phyloP scores from a whole-genome alignment of 1,284 basidiomycete species.

The Ustilago tritici region DNA sequence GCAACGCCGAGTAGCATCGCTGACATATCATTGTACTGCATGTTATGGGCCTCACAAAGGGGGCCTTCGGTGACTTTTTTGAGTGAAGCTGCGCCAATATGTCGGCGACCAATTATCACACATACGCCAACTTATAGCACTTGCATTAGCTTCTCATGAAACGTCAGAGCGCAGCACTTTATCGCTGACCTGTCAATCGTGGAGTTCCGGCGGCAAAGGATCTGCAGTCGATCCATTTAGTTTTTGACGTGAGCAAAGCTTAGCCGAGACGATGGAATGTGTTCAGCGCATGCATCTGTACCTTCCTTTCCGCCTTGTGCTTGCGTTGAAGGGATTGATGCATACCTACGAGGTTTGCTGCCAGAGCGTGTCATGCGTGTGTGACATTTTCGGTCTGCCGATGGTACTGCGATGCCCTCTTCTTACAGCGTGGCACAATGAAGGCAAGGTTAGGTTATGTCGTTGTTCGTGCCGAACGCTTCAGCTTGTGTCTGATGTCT shows the following conservation, averaged over 20 bases:
- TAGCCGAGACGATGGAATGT: slow-evolving; percentile 1
- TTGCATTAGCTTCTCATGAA: neutral
- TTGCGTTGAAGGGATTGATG: neutral
- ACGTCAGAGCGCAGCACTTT: neutral
- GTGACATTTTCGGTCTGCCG: no score
- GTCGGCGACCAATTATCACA: neutral
- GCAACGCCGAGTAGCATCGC: neutral
- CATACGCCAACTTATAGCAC: neutral
- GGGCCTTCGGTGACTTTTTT: neutral
- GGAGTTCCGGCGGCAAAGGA: neutral
- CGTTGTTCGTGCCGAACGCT: neutral
- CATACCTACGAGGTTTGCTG: neutral
- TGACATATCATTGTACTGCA: neutral
- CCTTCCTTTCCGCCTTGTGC: neutral
- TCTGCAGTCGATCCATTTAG: neutral
- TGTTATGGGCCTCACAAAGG: neutral
- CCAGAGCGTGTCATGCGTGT: neutral
- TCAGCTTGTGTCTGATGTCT: neutral
- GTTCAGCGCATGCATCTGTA: neutral
- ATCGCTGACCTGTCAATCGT: neutral
- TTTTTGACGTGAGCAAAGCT: neutral
- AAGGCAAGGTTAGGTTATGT: neutral
- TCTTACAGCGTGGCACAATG: no score
- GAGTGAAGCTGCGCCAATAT: neutral
- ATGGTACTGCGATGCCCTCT: no score